These are phyloP conservation scores for Cutaneotrichosporon mucoides DNA, from an alignment of 1,284 basidiomycete species.

Conservation along the genomic window DNA sequence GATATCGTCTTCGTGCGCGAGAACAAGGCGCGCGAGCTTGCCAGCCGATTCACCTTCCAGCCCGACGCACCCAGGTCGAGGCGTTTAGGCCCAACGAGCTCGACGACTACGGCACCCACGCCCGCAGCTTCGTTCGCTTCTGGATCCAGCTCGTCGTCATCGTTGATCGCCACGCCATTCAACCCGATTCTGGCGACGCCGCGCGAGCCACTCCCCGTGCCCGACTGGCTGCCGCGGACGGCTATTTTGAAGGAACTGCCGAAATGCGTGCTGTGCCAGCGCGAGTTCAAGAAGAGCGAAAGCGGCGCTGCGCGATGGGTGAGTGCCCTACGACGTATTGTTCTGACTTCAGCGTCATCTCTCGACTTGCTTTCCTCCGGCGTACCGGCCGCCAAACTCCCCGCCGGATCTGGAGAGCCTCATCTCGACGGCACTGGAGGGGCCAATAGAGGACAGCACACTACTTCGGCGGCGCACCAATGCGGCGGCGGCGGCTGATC, in stretches of 20 bases:
- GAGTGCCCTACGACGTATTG: slow-evolving; percentile 3
- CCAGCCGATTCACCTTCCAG: slow-evolving; percentile 7
- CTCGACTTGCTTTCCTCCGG: slow-evolving; percentile 37
- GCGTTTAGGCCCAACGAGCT: neutral
- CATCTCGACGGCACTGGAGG: slow-evolving; percentile 26
- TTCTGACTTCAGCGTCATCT: slow-evolving; percentile 33
- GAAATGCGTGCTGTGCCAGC: slow-evolving; percentile 34
- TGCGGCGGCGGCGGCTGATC: slow-evolving; percentile 4
- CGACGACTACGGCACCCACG: slow-evolving; percentile 53
- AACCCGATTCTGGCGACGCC: neutral
- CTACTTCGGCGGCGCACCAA: slow-evolving; percentile 12
- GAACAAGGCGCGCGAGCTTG: slow-evolving; percentile 1
- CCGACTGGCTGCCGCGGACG: slow-evolving; percentile 36
- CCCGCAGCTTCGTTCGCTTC: slow-evolving; percentile 49
- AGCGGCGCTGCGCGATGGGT: slow-evolving; percentile 41
- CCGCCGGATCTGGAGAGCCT: slow-evolving; percentile 36
- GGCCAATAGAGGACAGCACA: slow-evolving; percentile 5
- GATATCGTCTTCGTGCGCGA: slow-evolving; percentile 20
- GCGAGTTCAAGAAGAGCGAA: slow-evolving; percentile 30
- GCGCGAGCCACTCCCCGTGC: slow-evolving; percentile 17
- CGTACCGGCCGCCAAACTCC: slow-evolving; percentile 37
- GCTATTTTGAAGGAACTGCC: slow-evolving; percentile 23
- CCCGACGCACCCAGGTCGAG: slow-evolving; percentile 6
- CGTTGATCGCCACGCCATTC: neutral
- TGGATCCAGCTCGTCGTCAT: neutral